These are phyloP conservation scores for Leucosporidium scottii DNA, from an alignment of 768 basidiomycete species.

Conservation along the genomic window DNA sequence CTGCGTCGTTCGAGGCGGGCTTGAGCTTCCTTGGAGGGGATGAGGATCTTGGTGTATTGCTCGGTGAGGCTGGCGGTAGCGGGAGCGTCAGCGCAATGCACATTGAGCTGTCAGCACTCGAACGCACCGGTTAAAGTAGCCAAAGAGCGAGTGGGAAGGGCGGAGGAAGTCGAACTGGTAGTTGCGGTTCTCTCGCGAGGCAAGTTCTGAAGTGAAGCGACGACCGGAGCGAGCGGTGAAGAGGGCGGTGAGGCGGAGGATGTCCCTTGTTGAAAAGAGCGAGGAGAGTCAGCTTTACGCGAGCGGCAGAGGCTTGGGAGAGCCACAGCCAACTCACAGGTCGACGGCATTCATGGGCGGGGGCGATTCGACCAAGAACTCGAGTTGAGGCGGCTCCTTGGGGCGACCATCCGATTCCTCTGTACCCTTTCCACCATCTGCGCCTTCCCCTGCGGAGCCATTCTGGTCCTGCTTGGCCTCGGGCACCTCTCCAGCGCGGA, in stretches of 20 bases:
- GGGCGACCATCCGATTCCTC: constrained; percentile 56
- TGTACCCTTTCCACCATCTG: constrained; percentile 31
- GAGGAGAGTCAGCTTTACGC: not conserved
- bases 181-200: constrained; percentile 82
- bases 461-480: constrained; percentile 29
- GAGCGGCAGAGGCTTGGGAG: too few species aligned
- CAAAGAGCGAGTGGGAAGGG: constrained; percentile 90
- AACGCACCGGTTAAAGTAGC: constrained; percentile 76
- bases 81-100: not conserved
- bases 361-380: constrained; percentile 70
- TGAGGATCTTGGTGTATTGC: constrained; percentile 83
- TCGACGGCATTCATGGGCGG: constrained; percentile 84
- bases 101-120: not conserved
- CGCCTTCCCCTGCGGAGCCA: not conserved
- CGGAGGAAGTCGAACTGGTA: constrained; percentile 97
- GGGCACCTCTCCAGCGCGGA: constrained; percentile 55
- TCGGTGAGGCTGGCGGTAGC: constrained; percentile 59
- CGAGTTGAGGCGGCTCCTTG: constrained; percentile 59
- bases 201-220: constrained; percentile 73
- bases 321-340: constrained; percentile 81
- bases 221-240: constrained; percentile 90
- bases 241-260: constrained; percentile 89
- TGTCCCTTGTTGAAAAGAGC: constrained; percentile 56
- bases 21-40: constrained; percentile 69
- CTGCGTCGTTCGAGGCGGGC: constrained; percentile 61